Percentiles rank a stretch among this genome's conserved stretches.
These are phyloP conservation scores for Penicillium nordicum DNA, from an alignment of 2,329 filamentous ascomycete genomes.

Conservation along the genomic window DNA sequence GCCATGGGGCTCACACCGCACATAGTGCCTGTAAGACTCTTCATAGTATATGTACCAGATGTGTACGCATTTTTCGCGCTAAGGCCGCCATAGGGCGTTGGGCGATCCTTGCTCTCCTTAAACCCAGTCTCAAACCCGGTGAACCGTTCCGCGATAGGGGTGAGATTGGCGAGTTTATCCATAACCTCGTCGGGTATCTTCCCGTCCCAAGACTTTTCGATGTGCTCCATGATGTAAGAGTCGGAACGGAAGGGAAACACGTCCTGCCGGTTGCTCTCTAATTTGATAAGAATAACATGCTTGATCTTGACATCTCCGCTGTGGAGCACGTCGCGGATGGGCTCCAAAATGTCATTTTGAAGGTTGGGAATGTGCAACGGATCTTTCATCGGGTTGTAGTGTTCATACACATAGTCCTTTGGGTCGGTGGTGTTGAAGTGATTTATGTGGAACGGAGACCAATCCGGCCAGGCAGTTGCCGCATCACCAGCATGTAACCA, in stretches of 20 bases:
- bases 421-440: not conserved
- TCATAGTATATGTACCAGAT: slow-evolving; percentile 43
- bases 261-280: slow-evolving; percentile 47
- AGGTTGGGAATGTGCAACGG: slow-evolving; percentile 17
- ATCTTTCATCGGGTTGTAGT: slow-evolving; percentile 14
- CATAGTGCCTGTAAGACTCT: slow-evolving; percentile 42
- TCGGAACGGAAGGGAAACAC: slow-evolving; percentile 44
- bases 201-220: slow-evolving; percentile 35
- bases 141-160: slow-evolving; percentile 23
- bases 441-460: slow-evolving; percentile 13
- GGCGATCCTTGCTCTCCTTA: slow-evolving; percentile 7
- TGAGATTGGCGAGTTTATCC: slow-evolving; percentile 23
- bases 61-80: slow-evolving; percentile 43
- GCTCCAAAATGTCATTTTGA: slow-evolving; percentile 12
- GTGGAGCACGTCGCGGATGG: slow-evolving; percentile 12
- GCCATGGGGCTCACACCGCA: slow-evolving; percentile 43
- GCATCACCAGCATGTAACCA: slow-evolving; percentile 11
- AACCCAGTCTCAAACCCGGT: slow-evolving; percentile 23
- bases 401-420: slow-evolving; percentile 3
- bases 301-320: slow-evolving; percentile 36
- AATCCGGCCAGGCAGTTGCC: slow-evolving; percentile 8
- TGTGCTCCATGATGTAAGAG: slow-evolving; percentile 30
- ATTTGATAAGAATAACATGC: slow-evolving; percentile 41
- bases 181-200: slow-evolving; percentile 32
- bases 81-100: slow-evolving; percentile 38